Evolutionary conservation across 306 rosid species (phyloP).

Genomic region (Begonia fuchsioides): DNA sequence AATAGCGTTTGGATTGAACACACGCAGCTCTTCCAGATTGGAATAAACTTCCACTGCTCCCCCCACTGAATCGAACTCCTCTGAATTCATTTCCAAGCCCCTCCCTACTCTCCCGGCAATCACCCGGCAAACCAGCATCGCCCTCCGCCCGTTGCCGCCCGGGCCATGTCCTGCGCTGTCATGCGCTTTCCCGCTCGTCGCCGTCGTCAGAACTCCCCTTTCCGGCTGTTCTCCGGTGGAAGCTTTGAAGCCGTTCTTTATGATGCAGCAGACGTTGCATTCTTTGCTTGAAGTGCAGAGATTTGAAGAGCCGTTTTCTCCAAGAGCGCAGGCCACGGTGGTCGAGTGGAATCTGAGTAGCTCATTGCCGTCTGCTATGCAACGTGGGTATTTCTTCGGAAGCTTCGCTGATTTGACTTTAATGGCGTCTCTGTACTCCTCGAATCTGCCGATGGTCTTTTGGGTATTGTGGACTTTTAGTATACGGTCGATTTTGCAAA

Average conservation of each 20-base stretch:
- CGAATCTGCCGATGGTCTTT: slow-evolving; percentile 56
- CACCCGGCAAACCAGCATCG: slow-evolving; percentile 95
- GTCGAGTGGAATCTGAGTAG: slow-evolving; percentile 84
- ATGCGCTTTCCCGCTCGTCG: slow-evolving; percentile 88
- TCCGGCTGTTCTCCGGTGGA: slow-evolving; percentile 2
- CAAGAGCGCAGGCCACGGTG: slow-evolving; percentile 58
- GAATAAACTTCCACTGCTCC: slow-evolving; percentile 78
- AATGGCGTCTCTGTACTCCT: slow-evolving; percentile 77
- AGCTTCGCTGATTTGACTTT: slow-evolving; percentile 68
- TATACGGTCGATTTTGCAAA: slow-evolving; percentile 82
- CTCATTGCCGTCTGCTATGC: slow-evolving; percentile 95
- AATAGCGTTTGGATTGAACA: slow-evolving; percentile 62
- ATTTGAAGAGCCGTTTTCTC: slow-evolving; percentile 71
- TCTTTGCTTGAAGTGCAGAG: slow-evolving; percentile 60
- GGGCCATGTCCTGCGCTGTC: slow-evolving; percentile 30
- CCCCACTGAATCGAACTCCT: slow-evolving; percentile 67
- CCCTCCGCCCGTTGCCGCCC: slow-evolving; percentile 33
- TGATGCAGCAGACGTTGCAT: slow-evolving; percentile 62
- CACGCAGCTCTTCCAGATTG: slow-evolving; percentile 80
- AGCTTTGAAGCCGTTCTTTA: slow-evolving; percentile 53
- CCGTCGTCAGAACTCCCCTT: slow-evolving; percentile 67
- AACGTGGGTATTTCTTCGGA: slow-evolving; percentile 64
- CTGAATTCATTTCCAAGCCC: slow-evolving; percentile 43
- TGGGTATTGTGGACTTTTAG: slow-evolving; percentile 84
- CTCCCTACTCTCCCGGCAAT: slow-evolving; percentile 96